phyloP scores from a whole-genome alignment of 2,329 filamentous ascomycete species.

The Verticillium tricorpus region DNA sequence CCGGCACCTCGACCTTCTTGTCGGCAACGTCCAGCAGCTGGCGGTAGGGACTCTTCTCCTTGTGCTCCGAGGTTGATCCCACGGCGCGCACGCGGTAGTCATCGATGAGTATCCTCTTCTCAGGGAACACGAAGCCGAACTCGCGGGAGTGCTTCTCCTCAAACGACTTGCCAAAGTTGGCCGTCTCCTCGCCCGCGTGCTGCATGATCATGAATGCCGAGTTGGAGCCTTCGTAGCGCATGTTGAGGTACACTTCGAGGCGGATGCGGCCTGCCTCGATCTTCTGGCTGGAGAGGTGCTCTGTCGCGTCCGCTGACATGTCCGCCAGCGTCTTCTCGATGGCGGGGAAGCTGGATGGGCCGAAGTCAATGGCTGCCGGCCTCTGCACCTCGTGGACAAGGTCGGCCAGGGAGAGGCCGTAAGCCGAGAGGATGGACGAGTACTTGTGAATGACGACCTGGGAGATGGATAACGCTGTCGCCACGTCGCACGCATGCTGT shows the following conservation, averaged over 20 bases:
- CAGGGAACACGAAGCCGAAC: slow-evolving; percentile 55
- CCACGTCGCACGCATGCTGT: slow-evolving; percentile 39
- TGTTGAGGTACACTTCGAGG: slow-evolving; percentile 34
- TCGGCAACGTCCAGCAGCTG: slow-evolving; percentile 6
- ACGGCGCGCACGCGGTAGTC: slow-evolving; percentile 14
- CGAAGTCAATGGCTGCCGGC: slow-evolving; percentile 26
- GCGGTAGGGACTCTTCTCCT: slow-evolving; percentile 11
- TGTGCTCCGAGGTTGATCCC: slow-evolving; percentile 8
- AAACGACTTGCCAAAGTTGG: slow-evolving; percentile 64
- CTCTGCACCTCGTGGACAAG: slow-evolving; percentile 35
- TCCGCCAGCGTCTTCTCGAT: slow-evolving; percentile 25
- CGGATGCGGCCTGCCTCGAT: slow-evolving; percentile 31
- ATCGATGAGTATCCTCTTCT: slow-evolving; percentile 28
- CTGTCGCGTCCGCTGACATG: slow-evolving; percentile 25
- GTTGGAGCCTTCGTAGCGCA: slow-evolving; percentile 37
- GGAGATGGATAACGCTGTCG: slow-evolving; percentile 35
- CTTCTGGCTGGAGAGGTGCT: slow-evolving; percentile 19
- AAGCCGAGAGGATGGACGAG: slow-evolving; percentile 40
- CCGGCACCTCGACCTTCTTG: slow-evolving; percentile 3
- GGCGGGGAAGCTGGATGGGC: slow-evolving; percentile 7
- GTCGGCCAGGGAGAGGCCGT: slow-evolving; percentile 40
- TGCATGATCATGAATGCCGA: slow-evolving; percentile 32
- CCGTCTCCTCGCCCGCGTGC: slow-evolving; percentile 16
- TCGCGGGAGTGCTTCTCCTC: slow-evolving; percentile 68
- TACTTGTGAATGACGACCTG: slow-evolving; percentile 38